These are phyloP conservation scores for Globisporangium middletonii DNA, from an alignment of 352 stramenopile genomes.

Conservation along the genomic window DNA sequence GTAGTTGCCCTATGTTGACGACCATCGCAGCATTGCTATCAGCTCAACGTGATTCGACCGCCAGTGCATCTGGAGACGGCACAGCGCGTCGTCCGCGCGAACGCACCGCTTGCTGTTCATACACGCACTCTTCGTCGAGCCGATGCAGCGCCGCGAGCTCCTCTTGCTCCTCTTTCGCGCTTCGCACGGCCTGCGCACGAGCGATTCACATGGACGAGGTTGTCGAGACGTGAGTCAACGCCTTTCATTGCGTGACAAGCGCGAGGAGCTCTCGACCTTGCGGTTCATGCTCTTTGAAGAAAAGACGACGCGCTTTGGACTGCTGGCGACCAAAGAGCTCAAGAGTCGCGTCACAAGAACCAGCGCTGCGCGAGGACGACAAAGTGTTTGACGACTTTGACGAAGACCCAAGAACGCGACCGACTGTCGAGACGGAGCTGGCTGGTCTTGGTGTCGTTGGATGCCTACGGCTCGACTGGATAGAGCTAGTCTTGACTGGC, in stretches of 20 bases:
- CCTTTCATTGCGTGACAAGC: not conserved
- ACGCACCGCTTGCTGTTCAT: constrained; percentile 74
- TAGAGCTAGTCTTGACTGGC: not conserved
- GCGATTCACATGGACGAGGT: not conserved
- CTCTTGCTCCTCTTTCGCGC: constrained; percentile 48
- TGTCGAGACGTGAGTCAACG: not conserved
- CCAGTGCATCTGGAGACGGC: not conserved
- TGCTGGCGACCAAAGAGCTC: too few species aligned
- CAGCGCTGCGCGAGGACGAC: too few species aligned
- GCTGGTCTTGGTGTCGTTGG: too few species aligned
- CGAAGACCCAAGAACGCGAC: too few species aligned
- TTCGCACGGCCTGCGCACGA: constrained; percentile 18
- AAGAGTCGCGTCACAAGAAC: too few species aligned
- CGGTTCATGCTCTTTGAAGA: not conserved
- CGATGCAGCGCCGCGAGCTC: constrained; percentile 87
- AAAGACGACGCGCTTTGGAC: too few species aligned
- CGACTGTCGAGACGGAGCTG: too few species aligned
- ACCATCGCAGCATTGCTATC: not conserved
- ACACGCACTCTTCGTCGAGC: constrained; percentile 88
- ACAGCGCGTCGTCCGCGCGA: not conserved
- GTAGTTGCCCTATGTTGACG: constrained; percentile 73
- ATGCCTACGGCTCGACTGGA: too few species aligned
- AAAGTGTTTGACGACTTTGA: too few species aligned
- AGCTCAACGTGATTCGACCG: not conserved
- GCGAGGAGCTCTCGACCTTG: not conserved